Conservation (phyloP, 176 grass and related monocot species). For the Aegilops speltoides region DNA sequence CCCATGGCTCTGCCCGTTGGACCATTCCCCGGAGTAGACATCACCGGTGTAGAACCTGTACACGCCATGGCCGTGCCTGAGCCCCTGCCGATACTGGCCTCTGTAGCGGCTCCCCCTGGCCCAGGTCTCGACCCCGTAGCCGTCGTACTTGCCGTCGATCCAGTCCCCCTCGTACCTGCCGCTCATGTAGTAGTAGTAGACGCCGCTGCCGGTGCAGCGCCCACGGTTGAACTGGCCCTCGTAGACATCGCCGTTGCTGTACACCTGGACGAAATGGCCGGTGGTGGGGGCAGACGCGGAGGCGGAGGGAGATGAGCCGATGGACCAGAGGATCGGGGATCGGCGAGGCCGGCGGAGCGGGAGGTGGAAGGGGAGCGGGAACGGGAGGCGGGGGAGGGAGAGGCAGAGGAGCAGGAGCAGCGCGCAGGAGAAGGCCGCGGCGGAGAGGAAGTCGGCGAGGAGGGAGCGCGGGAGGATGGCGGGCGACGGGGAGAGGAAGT, state of each 20-base stretch:
- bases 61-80: constrained; percentile 89
- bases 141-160: constrained; percentile 92
- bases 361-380: constrained; percentile 38
- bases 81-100: constrained; percentile 88
- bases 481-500: constrained; percentile 48
- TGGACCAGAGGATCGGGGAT: constrained; percentile 90
- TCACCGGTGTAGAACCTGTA: constrained; percentile 98
- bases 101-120: constrained; percentile 86
- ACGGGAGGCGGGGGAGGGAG: constrained; percentile 67
- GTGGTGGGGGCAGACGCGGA: constrained; percentile 53
- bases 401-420: constrained; percentile 82
- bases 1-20: constrained; percentile 95
- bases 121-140: constrained; percentile 96
- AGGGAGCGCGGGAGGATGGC: constrained; percentile 51
- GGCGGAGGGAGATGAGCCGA: constrained; percentile 54
- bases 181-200: constrained; percentile 99
- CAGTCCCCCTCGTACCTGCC: constrained; percentile 94
- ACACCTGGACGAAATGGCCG: constrained; percentile 84
- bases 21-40: constrained; percentile 96
- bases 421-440: constrained; percentile 85
- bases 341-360: constrained; percentile 51
- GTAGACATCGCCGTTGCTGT: constrained; percentile 90
- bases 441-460: constrained; percentile 91
- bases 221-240: constrained; percentile 89
- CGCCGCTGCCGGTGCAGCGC: constrained; percentile 83